These are phyloP conservation scores for Claviceps pazoutovae DNA, from an alignment of 2,329 filamentous ascomycete genomes.

Conservation along the genomic window DNA sequence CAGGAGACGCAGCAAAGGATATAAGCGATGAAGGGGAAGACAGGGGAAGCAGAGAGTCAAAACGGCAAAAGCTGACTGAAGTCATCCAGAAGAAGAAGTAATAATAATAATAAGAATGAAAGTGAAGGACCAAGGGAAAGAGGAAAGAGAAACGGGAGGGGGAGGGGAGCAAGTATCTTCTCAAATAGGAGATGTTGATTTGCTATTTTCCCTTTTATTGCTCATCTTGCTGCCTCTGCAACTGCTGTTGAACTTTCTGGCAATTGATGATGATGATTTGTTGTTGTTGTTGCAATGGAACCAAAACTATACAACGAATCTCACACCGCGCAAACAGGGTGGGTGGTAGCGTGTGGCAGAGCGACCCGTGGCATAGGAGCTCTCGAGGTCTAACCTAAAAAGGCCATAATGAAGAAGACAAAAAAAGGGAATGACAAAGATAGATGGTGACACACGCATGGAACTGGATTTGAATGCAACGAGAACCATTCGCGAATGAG, in stretches of 20 bases:
- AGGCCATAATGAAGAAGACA: constrained; percentile 1
- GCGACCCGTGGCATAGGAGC: neutral
- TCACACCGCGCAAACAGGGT: neutral
- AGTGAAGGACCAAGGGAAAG: neutral
- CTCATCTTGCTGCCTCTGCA: neutral
- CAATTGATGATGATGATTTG: neutral
- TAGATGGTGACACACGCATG: constrained; percentile 6
- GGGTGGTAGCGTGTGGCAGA: constrained; percentile 2
- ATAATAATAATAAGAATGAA: neutral
- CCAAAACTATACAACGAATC: neutral
- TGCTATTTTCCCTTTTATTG: neutral
- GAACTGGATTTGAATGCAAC: constrained; percentile 5
- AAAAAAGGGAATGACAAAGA: neutral
- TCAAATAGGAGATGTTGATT: neutral
- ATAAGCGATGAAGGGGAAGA: neutral
- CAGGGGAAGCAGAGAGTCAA: neutral
- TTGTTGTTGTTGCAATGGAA: neutral
- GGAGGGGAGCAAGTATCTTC: neutral
- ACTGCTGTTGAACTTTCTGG: neutral
- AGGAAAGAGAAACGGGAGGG: neutral
- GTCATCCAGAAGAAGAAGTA: neutral
- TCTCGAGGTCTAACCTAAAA: neutral
- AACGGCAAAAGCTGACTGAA: neutral
- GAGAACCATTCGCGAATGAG: constrained; percentile 10
- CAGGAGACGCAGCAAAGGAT: neutral